Evolutionary conservation across 2,329 filamentous ascomycete genomes (phyloP), one percentile per base, ranked within the genome.

Genomic region (Trichoderma lentiforme): DNA sequence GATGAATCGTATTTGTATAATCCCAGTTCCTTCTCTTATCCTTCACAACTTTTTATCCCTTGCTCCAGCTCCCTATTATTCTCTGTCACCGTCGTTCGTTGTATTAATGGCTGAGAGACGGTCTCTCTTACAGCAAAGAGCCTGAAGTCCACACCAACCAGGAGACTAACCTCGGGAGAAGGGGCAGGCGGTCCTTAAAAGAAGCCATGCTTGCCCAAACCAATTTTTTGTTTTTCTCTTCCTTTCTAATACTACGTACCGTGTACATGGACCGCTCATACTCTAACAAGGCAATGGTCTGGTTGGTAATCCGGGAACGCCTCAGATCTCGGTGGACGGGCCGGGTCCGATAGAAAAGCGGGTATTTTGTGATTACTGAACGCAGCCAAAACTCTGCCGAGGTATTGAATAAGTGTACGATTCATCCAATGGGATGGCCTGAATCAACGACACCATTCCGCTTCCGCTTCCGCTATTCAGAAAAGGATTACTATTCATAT

Each of bases 291-390:
- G 3, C 61, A 57, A 60, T 14, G 5, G 24, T 6, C 64, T 56
- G 30, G 32, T 67, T 67, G 30, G 47, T 67, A 67, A 67, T 56
- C 47, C 21, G 57, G 67, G 28, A 69, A 30, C 28, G 56, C 56
- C 26, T 47, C 43, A 51, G 53, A 70, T 53, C 67, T 30, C 56
- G 39, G 67, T 34, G 21, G 15, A 47, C 57, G 63, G 32, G 39
- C 67, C 57, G 57, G 67, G 39, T 70, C 67, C 67, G 67, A 53
- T 32, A 70, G 39, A 62, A 18, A 51, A 62, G 57, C 3, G 67
- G 57, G n/a, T 9, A 36, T 62, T 62, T 62, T 15, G 0, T 8
- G 67, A 70, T 70, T 70, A 70, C 56, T 70, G 57, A 70, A 36
- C 67, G n/a, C 12, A 24, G 43, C 24, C 9, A 18, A 18, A 53